These are phyloP conservation scores for Ascocoryne sarcoides DNA, from an alignment of 2,329 filamentous ascomycete genomes.

Conservation along the genomic window DNA sequence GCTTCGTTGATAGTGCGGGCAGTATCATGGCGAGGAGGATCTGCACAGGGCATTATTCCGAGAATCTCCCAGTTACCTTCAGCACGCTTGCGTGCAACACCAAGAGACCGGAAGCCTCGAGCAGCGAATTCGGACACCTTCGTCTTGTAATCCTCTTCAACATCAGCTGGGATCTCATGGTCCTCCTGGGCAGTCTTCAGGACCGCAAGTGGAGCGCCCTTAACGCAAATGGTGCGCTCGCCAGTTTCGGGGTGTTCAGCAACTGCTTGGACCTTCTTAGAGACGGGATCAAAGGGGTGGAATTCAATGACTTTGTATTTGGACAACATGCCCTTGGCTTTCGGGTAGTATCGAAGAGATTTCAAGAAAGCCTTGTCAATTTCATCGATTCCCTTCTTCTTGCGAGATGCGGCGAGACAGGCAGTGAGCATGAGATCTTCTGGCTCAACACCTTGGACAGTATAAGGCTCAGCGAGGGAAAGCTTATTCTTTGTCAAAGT, in stretches of 20 bases:
- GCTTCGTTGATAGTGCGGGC: slow-evolving; percentile 85
- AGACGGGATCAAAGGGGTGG: slow-evolving; percentile 84
- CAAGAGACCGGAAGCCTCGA: slow-evolving; percentile 88
- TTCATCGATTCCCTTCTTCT: slow-evolving; percentile 92
- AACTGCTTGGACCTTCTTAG: slow-evolving; percentile 81
- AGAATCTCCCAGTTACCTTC: slow-evolving; percentile 81
- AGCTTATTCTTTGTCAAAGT: slow-evolving; percentile 93
- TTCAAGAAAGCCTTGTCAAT: slow-evolving; percentile 95
- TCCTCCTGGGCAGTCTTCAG: slow-evolving; percentile 82
- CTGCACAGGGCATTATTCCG: slow-evolving; percentile 89
- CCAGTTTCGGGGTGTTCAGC: slow-evolving; percentile 70
- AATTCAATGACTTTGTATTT: slow-evolving; percentile 83
- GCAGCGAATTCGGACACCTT: slow-evolving; percentile 86
- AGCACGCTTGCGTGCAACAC: slow-evolving; percentile 83
- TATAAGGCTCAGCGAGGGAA: slow-evolving; percentile 76
- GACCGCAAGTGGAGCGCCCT: slow-evolving; percentile 83
- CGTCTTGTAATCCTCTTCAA: slow-evolving; percentile 82
- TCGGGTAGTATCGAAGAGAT: slow-evolving; percentile 71
- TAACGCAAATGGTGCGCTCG: slow-evolving; percentile 79
- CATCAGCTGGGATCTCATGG: slow-evolving; percentile 64
- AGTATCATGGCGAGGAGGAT: slow-evolving; percentile 85
- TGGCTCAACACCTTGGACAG: slow-evolving; percentile 69
- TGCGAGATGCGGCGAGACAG: slow-evolving; percentile 80
- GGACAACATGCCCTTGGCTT: slow-evolving; percentile 68
- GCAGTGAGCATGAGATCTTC: slow-evolving; percentile 90